Percentiles rank a stretch among this genome's conserved stretches.
These are phyloP conservation scores for Paramecium sexaurelia DNA, from an alignment of 73 alveolate species.

Conservation along the genomic window DNA sequence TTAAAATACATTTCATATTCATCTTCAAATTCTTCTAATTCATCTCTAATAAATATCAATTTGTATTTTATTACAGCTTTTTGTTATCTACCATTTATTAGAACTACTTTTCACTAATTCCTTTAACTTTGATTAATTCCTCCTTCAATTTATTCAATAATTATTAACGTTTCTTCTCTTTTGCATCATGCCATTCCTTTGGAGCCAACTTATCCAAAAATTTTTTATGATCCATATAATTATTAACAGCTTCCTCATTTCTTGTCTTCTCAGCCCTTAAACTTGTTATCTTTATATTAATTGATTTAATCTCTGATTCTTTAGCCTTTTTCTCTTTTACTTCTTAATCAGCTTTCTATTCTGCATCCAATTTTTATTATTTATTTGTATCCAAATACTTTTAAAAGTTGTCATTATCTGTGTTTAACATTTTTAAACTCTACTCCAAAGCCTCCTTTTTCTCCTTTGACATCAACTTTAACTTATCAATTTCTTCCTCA, in stretches of 20 bases:
- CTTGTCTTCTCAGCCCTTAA: constrained; percentile 64
- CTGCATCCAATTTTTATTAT: constrained; percentile 65
- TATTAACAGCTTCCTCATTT: constrained; percentile 59
- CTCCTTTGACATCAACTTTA: constrained; percentile 52
- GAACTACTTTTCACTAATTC: neutral
- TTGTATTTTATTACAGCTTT: neutral
- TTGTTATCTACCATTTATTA: constrained; percentile 24
- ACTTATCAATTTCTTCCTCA: constrained; percentile 59
- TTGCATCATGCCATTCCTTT: constrained; percentile 66
- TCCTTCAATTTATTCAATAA: constrained; percentile 19
- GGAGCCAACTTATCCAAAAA: constrained; percentile 67
- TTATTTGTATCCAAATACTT: constrained; percentile 57
- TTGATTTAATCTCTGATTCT: constrained; percentile 58
- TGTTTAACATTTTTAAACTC: constrained; percentile 46
- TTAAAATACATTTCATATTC: constrained; percentile 63
- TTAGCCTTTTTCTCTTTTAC: constrained; percentile 63
- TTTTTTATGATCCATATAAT: constrained; percentile 65
- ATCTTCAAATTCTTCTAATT: constrained; percentile 61
- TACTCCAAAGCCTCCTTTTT: constrained; percentile 60
- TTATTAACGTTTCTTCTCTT: constrained; percentile 53
- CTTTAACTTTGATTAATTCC: constrained; percentile 44
- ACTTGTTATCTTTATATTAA: constrained; percentile 59
- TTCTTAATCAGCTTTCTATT: constrained; percentile 58
- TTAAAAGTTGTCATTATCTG: constrained; percentile 63
- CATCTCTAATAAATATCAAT: neutral